A percentile compares a stretch with the other conserved stretches of the same genome.
phyloP scores from a whole-genome alignment of 2,329 filamentous ascomycete species.

The Ophiostoma novo-ulmi region DNA sequence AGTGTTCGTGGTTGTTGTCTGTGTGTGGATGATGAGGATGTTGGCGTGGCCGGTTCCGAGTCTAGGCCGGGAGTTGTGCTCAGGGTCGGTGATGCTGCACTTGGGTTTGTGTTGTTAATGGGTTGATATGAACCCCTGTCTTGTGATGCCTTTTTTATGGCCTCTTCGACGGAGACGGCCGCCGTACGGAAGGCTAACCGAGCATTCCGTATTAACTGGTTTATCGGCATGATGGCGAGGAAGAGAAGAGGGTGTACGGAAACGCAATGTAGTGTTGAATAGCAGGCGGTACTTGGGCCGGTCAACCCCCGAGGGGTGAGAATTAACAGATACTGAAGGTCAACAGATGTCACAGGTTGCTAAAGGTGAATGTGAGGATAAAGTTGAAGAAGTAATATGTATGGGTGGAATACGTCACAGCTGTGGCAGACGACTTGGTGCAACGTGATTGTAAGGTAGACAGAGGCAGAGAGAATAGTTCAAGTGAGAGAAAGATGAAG shows the following conservation, averaged over 20 bases:
- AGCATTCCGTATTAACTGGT: slow-evolving; percentile 1
- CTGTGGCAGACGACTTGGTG: neutral
- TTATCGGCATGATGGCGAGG: neutral
- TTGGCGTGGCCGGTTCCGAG: neutral
- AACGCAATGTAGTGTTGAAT: neutral
- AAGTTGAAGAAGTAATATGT: neutral
- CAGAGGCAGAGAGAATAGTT: neutral
- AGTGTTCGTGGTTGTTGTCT: slow-evolving; percentile 10
- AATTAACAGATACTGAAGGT: neutral
- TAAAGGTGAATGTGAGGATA: neutral
- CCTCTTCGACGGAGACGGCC: slow-evolving; percentile 16
- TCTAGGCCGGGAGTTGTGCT: neutral
- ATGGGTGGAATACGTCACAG: neutral
- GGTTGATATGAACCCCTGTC: slow-evolving; percentile 7
- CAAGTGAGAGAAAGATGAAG: neutral
- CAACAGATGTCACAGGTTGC: neutral
- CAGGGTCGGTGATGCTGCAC: neutral
- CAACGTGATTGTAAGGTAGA: neutral
- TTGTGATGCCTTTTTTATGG: neutral
- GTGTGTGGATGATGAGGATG: neutral
- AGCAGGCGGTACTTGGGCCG: neutral
- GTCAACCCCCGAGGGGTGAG: neutral
- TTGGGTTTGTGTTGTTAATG: neutral
- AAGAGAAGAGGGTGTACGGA: neutral
- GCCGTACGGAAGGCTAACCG: slow-evolving; percentile 12